These are phyloP conservation scores for Lathyrus tuberosus DNA, from an alignment of 306 rosid genomes.

Conservation along the genomic window DNA sequence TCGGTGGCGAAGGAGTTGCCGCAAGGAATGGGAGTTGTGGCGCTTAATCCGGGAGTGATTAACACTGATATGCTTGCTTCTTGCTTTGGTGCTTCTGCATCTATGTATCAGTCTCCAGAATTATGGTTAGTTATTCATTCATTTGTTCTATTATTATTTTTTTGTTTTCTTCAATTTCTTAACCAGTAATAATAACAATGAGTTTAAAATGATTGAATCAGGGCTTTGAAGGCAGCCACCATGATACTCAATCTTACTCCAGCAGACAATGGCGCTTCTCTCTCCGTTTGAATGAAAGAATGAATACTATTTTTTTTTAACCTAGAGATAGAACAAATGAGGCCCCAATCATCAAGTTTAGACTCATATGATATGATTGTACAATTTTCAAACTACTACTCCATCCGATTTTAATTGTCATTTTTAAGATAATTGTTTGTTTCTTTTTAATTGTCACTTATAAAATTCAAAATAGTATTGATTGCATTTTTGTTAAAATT, in stretches of 20 bases:
- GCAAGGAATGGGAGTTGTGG: conserved; percentile 79
- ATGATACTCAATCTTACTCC: conserved; percentile 82
- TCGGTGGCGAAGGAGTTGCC: conserved; percentile 87
- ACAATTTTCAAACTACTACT: too few relatives aligned
- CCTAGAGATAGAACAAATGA: too few relatives aligned
- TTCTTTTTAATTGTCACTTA: too few relatives aligned
- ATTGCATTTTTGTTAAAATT: too few relatives aligned
- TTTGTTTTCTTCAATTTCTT: background rate
- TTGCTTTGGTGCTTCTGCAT: conserved; percentile 73
- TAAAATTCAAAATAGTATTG: too few relatives aligned
- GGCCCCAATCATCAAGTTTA: background rate
- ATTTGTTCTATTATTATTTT: background rate
- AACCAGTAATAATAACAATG: background rate
- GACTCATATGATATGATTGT: too few relatives aligned
- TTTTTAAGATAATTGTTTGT: too few relatives aligned
- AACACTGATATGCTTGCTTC: conserved; percentile 90
- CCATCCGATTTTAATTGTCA: too few relatives aligned
- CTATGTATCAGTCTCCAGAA: conserved; percentile 71
- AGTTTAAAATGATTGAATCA: background rate
- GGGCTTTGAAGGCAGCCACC: conserved; percentile 87
- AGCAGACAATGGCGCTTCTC: conserved; percentile 92
- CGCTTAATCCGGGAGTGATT: conserved; percentile 84
- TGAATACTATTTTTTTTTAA: too few relatives aligned
- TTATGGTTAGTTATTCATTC: conserved; percentile 50
- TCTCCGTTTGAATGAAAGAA: conserved; percentile 49